Base-by-base conservation (phyloP, 2,329 filamentous ascomycete genomes). In the Fusarium graminum region DNA sequence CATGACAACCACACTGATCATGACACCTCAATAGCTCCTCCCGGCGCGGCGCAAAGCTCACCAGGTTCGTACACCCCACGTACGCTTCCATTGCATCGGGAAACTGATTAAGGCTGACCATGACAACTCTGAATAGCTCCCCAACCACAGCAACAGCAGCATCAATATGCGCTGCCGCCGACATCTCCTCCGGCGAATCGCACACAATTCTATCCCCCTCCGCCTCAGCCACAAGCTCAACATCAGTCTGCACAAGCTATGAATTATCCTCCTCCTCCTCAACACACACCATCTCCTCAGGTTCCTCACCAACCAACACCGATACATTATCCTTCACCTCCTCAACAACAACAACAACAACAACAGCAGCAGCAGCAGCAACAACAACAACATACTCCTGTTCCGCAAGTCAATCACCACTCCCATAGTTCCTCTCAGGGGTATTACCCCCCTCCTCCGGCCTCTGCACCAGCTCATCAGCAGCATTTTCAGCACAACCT, bases 121-220 rank as follows among this genome's bases (percentile, higher is more conserved):
- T 25, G 22, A 11, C 25, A 54, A 56, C 30, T 25, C 39, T 51
- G 43, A 49, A 28, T 68, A 70, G 69, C 67, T 56, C 72, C 66
- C 42, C 66, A 58, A 52, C 69, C 54, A 7, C 61, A 59, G 13
- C 69, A 71, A 44, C 66, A 72, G 14, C 72, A 80, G 59, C 79
- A 79, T 47, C 79, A 77, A 62, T 84, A 82, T 68, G 81, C 81
- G 43, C 77, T 79, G 45, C 82, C 82, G 17, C 81, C 82, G 29
- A 80, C 78, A 7, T 84, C 83, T 22, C 80, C 82, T 46, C 81
- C 82, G 4, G 79, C 81, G 40, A 79, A 78, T 71, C 78, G 79
- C 63, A 76, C 80, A 22, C 80, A 80, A 43, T 83, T 82, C 74
- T 83, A 82, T 45, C 77, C 81, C 50, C 71, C 77, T 47, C 77